Percentiles rank a stretch among this genome's conserved stretches.
These are phyloP conservation scores for Colletotrichum plurivorum DNA, from an alignment of 2,329 filamentous ascomycete genomes.

Conservation along the genomic window DNA sequence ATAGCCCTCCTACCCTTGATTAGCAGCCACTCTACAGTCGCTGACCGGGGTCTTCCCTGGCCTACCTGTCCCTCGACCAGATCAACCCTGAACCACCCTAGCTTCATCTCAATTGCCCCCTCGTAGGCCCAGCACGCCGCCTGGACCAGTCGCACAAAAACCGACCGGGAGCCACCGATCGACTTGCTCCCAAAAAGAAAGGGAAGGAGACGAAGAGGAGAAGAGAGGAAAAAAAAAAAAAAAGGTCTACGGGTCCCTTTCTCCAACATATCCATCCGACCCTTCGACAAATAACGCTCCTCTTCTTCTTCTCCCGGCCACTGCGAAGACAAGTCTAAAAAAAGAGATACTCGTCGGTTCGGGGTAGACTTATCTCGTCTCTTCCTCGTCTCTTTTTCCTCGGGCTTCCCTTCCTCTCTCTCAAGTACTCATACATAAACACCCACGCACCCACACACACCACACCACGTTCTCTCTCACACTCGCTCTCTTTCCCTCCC, in stretches of 20 bases:
- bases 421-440: conserved; percentile 36
- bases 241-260: conserved; percentile 48
- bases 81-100: conserved; percentile 58
- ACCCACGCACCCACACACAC: conserved; percentile 7
- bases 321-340: conserved; percentile 9
- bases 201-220: conserved; percentile 42
- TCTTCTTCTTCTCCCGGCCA: conserved; percentile 30
- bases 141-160: conserved; percentile 63
- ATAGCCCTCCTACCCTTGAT: conserved; percentile 53
- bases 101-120: conserved; percentile 60
- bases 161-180: conserved; percentile 59
- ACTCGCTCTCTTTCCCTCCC: conserved; percentile 34
- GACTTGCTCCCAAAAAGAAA: conserved; percentile 45
- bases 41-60: conserved; percentile 52
- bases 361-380: conserved; percentile 34
- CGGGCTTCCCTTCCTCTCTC: conserved; percentile 4
- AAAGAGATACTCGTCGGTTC: conserved; percentile 24
- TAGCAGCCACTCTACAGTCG: conserved; percentile 55
- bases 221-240: conserved; percentile 37
- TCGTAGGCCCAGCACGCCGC: conserved; percentile 46
- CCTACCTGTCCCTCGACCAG: conserved; percentile 51
- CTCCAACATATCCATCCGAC: conserved; percentile 43
- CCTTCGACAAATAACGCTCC: conserved; percentile 42
- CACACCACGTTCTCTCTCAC: not conserved
- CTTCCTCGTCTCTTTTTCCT: conserved; percentile 42